These are phyloP conservation scores for Suillus tomentosus DNA, from an alignment of 768 basidiomycete species.

Conservation along the genomic window DNA sequence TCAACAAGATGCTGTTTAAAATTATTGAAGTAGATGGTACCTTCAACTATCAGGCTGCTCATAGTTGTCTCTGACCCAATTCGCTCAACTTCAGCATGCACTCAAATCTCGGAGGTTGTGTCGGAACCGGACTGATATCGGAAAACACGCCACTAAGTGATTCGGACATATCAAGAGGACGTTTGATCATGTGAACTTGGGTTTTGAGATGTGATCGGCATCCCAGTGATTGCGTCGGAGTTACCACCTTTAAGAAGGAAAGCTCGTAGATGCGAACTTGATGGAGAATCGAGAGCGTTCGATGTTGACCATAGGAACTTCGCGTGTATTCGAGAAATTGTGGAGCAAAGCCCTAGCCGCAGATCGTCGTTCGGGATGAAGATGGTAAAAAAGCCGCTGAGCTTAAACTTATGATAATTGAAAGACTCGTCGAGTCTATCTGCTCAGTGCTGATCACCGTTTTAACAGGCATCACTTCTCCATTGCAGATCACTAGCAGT, in stretches of 20 bases:
- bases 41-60: not conserved
- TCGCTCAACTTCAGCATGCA: not conserved
- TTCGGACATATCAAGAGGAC: not conserved
- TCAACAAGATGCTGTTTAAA: not conserved
- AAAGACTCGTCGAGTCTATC: not conserved
- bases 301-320: not conserved
- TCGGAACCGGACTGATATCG: not conserved
- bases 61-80: not conserved
- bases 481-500: not conserved
- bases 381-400: constrained; percentile 3
- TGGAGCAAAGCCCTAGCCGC: not conserved
- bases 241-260: not conserved
- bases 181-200: not conserved
- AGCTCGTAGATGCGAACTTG: not conserved
- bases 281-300: not conserved
- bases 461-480: constrained; percentile 1
- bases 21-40: not conserved
- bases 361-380: not conserved
- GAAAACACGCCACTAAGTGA: not conserved
- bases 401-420: constrained; percentile 4
- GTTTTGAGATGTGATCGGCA: not conserved
- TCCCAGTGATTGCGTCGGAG: not conserved
- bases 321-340: not conserved
- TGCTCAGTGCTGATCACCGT: not conserved
- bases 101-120: not conserved